A percentile compares a stretch with the other conserved stretches of the same genome.
These are phyloP conservation scores for Dactylellina haptotyla DNA, from an alignment of 2,329 filamentous ascomycete species.

Conservation along the genomic window DNA sequence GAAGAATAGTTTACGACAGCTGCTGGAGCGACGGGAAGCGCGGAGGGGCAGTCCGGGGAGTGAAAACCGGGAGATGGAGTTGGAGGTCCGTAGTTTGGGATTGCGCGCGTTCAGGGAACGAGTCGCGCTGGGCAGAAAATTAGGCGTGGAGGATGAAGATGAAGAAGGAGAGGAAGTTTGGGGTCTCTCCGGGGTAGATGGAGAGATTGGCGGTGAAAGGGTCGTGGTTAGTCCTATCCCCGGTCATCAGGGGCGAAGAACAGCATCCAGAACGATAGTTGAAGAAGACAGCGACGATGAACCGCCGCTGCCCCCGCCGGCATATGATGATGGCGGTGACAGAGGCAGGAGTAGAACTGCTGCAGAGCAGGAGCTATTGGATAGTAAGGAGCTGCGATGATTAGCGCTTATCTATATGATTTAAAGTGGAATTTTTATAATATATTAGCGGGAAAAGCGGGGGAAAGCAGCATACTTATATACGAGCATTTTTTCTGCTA, in stretches of 20 bases:
- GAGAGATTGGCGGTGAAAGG: conserved; percentile 48
- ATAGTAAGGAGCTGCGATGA: conserved; percentile 48
- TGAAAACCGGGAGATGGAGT: conserved; percentile 51
- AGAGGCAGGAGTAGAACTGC: conserved; percentile 5
- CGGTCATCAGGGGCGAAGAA: conserved; percentile 5
- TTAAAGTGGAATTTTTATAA: background rate
- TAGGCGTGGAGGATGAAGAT: conserved; percentile 41
- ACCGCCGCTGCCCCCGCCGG: conserved; percentile 26
- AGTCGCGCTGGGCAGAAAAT: conserved; percentile 28
- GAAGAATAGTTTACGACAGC: conserved; percentile 43
- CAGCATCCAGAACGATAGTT: background rate
- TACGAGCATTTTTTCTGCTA: background rate
- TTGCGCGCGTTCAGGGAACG: conserved; percentile 41
- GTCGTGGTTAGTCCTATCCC: conserved; percentile 24
- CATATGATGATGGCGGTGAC: conserved; percentile 35
- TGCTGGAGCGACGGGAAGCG: conserved; percentile 39
- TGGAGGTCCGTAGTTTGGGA: conserved; percentile 47
- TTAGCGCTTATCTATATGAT: background rate
- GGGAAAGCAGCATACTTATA: background rate
- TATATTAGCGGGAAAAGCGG: background rate
- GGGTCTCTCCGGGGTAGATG: conserved; percentile 42
- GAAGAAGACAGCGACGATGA: conserved; percentile 17
- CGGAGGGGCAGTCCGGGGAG: conserved; percentile 23
- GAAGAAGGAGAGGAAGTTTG: conserved; percentile 44
- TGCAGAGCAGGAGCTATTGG: conserved; percentile 25